A percentile compares a stretch with the other conserved stretches of the same genome.
Conservation (phyloP, 352 stramenopile species). For the Phytopythium vexans region DNA sequence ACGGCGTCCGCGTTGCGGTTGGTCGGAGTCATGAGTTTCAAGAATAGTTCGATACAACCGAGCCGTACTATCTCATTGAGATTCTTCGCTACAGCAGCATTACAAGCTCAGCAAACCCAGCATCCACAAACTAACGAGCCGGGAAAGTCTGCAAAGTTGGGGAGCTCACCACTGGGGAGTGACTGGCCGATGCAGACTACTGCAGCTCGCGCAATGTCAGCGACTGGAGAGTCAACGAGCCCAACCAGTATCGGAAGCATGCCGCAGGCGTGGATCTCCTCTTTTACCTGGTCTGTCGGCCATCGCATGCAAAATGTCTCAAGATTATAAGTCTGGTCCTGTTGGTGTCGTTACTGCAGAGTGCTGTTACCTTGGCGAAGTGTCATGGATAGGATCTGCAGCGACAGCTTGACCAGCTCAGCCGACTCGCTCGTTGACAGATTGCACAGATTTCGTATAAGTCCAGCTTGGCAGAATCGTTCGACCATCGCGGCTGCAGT, state of each 20-base stretch:
- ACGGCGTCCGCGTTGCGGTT: constrained; percentile 46
- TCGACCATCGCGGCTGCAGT: constrained; percentile 32
- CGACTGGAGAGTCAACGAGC: constrained; percentile 32
- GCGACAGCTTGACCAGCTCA: constrained; percentile 36
- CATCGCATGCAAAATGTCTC: too few relatives aligned
- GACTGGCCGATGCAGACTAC: constrained; percentile 54
- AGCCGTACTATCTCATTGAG: constrained; percentile 46
- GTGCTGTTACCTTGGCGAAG: constrained; percentile 36
- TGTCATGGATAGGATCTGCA: constrained; percentile 52
- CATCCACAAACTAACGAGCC: background rate
- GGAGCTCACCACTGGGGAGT: constrained; percentile 43
- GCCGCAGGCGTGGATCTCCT: constrained; percentile 19
- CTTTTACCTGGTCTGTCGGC: constrained; percentile 19
- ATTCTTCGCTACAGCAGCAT: constrained; percentile 37
- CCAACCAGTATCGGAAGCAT: constrained; percentile 42
- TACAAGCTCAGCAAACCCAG: background rate
- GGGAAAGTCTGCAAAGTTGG: background rate
- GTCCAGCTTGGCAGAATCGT: constrained; percentile 38
- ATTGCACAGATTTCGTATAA: constrained; percentile 30
- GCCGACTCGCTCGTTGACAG: constrained; percentile 26
- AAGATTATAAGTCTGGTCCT: too few relatives aligned
- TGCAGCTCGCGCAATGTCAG: constrained; percentile 39
- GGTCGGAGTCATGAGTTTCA: constrained; percentile 38
- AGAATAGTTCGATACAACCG: constrained; percentile 50
- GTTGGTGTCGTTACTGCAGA: background rate